phyloP scores from a whole-genome alignment of 352 stramenopile species.

The Globisporangium parvum region DNA sequence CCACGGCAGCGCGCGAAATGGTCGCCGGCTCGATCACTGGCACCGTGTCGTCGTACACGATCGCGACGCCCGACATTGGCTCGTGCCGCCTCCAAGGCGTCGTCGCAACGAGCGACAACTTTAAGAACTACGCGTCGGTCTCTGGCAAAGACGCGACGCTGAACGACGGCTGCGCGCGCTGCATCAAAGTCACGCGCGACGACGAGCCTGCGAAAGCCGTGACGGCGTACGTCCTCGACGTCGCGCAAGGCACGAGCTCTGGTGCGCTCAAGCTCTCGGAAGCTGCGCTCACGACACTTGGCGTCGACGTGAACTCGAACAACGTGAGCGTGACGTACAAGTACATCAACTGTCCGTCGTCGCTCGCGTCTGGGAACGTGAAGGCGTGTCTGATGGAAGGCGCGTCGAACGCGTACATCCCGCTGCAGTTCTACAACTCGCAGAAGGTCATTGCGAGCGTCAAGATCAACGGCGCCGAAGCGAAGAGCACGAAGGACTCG shows the following conservation, averaged over 20 bases:
- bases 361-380: constrained; percentile 60
- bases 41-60: constrained; percentile 43
- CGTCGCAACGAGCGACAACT: constrained; percentile 47
- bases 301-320: constrained; percentile 42
- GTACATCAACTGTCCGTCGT: constrained; percentile 49
- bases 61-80: constrained; percentile 52
- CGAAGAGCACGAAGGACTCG: constrained; percentile 39
- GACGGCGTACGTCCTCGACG: constrained; percentile 68
- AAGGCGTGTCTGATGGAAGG: constrained; percentile 82
- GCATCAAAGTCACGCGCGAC: constrained; percentile 59
- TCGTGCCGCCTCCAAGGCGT: constrained; percentile 72
- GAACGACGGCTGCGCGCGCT: constrained; percentile 61
- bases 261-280: constrained; percentile 48
- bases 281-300: constrained; percentile 31
- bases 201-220: constrained; percentile 35
- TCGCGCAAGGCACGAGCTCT: constrained; percentile 47
- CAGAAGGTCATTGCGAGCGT: constrained; percentile 59
- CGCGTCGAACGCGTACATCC: constrained; percentile 70
- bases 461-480: constrained; percentile 49
- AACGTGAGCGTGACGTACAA: constrained; percentile 51
- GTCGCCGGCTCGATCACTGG: constrained; percentile 7
- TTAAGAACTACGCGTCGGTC: constrained; percentile 76
- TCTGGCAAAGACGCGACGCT: constrained; percentile 46
- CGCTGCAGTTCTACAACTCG: constrained; percentile 79
- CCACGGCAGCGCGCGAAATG: constrained; percentile 6